Percentiles rank a stretch among this genome's conserved stretches.
Conservation (phyloP, 164 flowering plant species). For the Paratinospora sagittata region DNA sequence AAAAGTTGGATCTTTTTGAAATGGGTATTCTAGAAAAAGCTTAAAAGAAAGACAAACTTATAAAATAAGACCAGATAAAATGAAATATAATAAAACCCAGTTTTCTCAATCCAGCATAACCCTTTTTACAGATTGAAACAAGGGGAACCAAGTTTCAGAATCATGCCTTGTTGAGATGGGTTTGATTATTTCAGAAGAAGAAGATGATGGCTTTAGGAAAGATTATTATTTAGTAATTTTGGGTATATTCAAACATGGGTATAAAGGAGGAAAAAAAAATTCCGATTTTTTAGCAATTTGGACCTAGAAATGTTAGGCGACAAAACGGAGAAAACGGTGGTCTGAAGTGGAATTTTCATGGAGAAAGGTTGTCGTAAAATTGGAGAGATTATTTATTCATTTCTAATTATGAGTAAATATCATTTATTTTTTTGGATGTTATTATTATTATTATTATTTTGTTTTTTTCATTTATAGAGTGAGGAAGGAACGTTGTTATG, state of each 20-base stretch:
- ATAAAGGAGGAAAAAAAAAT: background rate
- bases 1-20: background rate
- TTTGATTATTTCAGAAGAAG: background rate
- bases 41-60: too few relatives aligned
- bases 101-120: background rate
- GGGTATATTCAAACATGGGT: background rate
- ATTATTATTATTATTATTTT: too few relatives aligned
- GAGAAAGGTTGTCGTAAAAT: too few relatives aligned
- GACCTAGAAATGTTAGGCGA: background rate
- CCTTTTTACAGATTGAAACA: background rate
- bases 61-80: background rate
- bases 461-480: too few relatives aligned
- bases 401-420: too few relatives aligned
- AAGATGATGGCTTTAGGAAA: background rate
- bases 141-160: background rate
- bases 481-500: too few relatives aligned
- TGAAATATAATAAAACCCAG: background rate
- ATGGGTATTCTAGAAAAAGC: background rate
- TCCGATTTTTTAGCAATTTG: background rate
- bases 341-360: background rate
- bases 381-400: background rate
- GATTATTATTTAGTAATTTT: background rate
- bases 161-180: constrained; percentile 1
- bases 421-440: too few relatives aligned
- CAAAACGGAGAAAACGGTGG: background rate